Conservation (phyloP, 108 stramenopile genomes). For the Nitzschia sp. region DNA sequence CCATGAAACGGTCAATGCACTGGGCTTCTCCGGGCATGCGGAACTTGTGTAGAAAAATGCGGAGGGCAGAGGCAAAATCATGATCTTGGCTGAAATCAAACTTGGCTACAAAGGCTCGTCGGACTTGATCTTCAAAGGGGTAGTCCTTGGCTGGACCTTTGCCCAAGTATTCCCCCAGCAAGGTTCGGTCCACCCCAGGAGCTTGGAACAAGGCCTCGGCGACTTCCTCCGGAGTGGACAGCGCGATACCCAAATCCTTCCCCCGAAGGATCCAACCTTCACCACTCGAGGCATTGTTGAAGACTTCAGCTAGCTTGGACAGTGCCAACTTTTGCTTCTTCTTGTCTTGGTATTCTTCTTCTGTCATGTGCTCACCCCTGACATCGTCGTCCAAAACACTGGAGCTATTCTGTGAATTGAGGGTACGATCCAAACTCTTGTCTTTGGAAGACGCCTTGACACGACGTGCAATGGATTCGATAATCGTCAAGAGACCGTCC, state of each 20-base stretch:
- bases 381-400: slow-evolving; percentile 16
- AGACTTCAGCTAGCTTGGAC: slow-evolving; percentile 60
- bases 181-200: slow-evolving; percentile 83
- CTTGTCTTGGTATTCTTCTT: slow-evolving; percentile 67
- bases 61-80: slow-evolving; percentile 78
- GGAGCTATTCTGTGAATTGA: slow-evolving; percentile 9
- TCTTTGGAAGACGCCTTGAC: slow-evolving; percentile 26
- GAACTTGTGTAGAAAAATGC: slow-evolving; percentile 82
- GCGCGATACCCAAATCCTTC: slow-evolving; percentile 62
- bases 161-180: slow-evolving; percentile 88
- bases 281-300: slow-evolving; percentile 63
- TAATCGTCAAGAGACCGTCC: slow-evolving; percentile 85
- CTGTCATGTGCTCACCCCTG: slow-evolving; percentile 40
- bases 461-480: slow-evolving; percentile 80
- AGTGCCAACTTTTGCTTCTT: slow-evolving; percentile 81
- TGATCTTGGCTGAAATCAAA: slow-evolving; percentile 74
- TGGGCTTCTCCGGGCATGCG: slow-evolving; percentile 96
- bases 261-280: slow-evolving; percentile 78
- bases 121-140: slow-evolving; percentile 85
- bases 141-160: slow-evolving; percentile 88
- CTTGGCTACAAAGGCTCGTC: slow-evolving; percentile 53
- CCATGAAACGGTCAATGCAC: slow-evolving; percentile 96
- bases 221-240: slow-evolving; percentile 51
- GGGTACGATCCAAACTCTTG: neutral
- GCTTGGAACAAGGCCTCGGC: slow-evolving; percentile 83